Evolutionary conservation across 257 asterid species (phyloP), one percentile per base, ranked within the genome.

Genomic region (Solanum paucissectum): DNA sequence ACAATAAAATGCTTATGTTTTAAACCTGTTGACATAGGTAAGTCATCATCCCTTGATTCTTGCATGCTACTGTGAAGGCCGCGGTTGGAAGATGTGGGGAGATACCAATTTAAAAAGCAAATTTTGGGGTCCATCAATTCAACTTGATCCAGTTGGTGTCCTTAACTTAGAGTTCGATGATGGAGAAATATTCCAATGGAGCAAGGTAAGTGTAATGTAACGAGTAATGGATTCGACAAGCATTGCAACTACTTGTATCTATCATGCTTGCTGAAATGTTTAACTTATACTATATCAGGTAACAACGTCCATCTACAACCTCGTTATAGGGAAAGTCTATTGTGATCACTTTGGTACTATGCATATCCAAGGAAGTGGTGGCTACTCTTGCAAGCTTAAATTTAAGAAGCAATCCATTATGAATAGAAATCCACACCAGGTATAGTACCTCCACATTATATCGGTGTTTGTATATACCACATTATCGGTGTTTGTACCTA

Each of bases 61-160:
- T 42, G 90, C 90, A 14, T 85, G 88, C 62, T 32, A 88, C 32
- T 88, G 90, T 76, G 90, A 88, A 73, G 90, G 90, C 8, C 75
- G 86, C 5, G 88, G 88, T 38, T 88, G 88, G 90, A 88, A 79
- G 14, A 76, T 88, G 52, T 88, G 88, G 88, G 90, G 88, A 6
- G 90, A 88, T 60, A 88, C 84, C 23, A 88, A 64, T 64, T 73
- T 88, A 71, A 88, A 64, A 64, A 85, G 83, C 4, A 88, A 85
- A 86, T 88, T 88, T 81, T 88, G 90, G 90, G 90, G 90, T 27
- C 86, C 88, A 23, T 88, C 90, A n/a, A 88, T 88, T 42, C 90
- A 88, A 69, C 86, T 88, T 25, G 90, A 88, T 49, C 90, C 90
- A 38, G 74, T 81, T 88, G 88, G 90, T 64, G 83, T 73, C 20